A percentile compares a stretch with the other conserved stretches of the same genome.
These are phyloP conservation scores for Zasmidium citrigriseum DNA, from an alignment of 2,329 filamentous ascomycete species.

Conservation along the genomic window DNA sequence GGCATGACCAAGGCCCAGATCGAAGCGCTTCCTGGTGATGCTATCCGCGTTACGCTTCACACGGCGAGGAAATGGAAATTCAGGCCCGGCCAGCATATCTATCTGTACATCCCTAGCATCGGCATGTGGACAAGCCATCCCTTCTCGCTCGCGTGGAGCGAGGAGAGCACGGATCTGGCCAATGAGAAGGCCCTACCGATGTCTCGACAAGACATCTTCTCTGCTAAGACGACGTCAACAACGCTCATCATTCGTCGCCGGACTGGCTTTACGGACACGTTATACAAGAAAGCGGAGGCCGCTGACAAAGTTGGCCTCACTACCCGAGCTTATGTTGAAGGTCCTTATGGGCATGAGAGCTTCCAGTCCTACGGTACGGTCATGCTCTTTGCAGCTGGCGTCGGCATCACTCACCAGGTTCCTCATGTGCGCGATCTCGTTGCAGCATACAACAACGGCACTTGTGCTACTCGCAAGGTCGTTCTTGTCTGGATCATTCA, in stretches of 20 bases:
- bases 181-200: conserved; percentile 50
- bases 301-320: conserved; percentile 57
- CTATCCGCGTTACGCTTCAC: conserved; percentile 70
- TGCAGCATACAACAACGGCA: conserved; percentile 62
- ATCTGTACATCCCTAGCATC: conserved; percentile 73
- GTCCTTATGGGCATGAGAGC: conserved; percentile 78
- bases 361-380: conserved; percentile 91
- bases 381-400: conserved; percentile 87
- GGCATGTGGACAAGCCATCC: conserved; percentile 76
- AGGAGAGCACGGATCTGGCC: conserved; percentile 54
- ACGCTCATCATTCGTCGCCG: conserved; percentile 86
- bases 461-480: conserved; percentile 76
- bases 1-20: conserved; percentile 70
- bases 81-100: conserved; percentile 74
- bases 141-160: conserved; percentile 77
- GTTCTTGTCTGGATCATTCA: conserved; percentile 92
- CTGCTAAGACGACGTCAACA: conserved; percentile 56
- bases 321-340: conserved; percentile 77
- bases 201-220: conserved; percentile 54
- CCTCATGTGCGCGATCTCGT: conserved; percentile 75
- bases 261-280: conserved; percentile 80
- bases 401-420: conserved; percentile 93
- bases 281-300: conserved; percentile 69
- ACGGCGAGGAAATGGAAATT: conserved; percentile 78
- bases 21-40: conserved; percentile 75